Conservation (phyloP, 2,329 filamentous ascomycete genomes). For the Sporothrix euskadiensis region DNA sequence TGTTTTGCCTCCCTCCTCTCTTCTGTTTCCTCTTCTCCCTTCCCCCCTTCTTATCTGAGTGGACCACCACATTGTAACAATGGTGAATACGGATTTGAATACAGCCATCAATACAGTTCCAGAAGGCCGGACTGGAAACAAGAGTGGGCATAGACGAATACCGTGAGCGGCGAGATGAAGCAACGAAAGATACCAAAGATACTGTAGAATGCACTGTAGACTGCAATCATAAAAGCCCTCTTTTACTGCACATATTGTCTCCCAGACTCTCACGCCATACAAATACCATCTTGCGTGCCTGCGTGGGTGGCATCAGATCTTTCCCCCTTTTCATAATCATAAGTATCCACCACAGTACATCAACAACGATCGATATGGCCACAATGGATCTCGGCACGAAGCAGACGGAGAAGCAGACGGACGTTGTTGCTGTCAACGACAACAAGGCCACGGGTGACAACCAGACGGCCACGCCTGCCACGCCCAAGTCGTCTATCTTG, state of each 20-base stretch:
- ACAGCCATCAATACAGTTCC: not conserved
- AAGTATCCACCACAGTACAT: not conserved
- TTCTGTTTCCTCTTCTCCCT: not conserved
- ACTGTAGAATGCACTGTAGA: not conserved
- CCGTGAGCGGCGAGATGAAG: not conserved
- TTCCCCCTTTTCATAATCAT: too few species aligned
- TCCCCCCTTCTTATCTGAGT: not conserved
- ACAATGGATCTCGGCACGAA: not conserved
- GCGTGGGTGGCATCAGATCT: not conserved
- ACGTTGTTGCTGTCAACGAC: not conserved
- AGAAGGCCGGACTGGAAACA: too few species aligned
- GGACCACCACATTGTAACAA: not conserved
- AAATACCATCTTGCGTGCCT: conserved; percentile 4
- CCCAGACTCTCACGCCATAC: conserved; percentile 7
- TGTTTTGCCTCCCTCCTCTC: not conserved
- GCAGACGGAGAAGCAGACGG: not conserved
- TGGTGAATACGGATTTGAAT: not conserved
- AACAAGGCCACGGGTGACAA: not conserved
- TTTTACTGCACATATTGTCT: not conserved
- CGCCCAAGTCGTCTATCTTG: not conserved
- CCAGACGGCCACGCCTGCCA: not conserved
- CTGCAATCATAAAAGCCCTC: not conserved
- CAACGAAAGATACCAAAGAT: not conserved
- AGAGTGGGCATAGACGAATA: not conserved
- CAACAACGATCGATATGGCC: not conserved